phyloP scores from a whole-genome alignment of 805 yeast genomes.

The Peterozyma toletana region DNA sequence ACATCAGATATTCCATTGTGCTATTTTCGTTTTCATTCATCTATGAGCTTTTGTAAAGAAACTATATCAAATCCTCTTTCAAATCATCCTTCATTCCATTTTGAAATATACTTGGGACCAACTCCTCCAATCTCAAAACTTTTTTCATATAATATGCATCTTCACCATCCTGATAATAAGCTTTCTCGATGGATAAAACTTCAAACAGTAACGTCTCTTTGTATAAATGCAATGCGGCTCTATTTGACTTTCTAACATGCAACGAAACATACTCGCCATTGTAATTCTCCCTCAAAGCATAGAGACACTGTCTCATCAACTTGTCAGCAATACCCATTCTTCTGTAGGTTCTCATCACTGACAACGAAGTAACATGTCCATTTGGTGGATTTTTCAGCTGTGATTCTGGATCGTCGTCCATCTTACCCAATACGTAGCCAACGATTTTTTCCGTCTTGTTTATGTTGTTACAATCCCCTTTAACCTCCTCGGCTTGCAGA shows the following conservation, averaged over 20 bases:
- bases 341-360: conserved; percentile 94
- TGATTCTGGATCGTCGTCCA: conserved; percentile 89
- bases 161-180: conserved; percentile 94
- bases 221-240: conserved; percentile 91
- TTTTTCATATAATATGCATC: conserved; percentile 96
- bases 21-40: too few relatives aligned
- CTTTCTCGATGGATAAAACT: conserved; percentile 71
- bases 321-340: conserved; percentile 93
- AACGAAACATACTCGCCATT: conserved; percentile 78
- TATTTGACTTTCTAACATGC: conserved; percentile 89
- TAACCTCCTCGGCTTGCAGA: conserved; percentile 10
- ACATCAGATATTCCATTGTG: too few relatives aligned
- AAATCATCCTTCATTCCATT: conserved; percentile 50
- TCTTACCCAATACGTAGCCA: conserved; percentile 93
- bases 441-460: conserved; percentile 69
- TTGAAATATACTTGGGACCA: conserved; percentile 52
- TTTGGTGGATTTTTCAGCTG: conserved; percentile 50
- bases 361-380: conserved; percentile 90
- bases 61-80: conserved; percentile 3
- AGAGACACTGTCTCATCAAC: conserved; percentile 73
- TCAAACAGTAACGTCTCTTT: conserved; percentile 79
- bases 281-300: conserved; percentile 75
- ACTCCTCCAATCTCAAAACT: conserved; percentile 49
- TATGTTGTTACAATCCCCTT: conserved; percentile 35
- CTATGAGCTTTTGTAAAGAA: too few relatives aligned